Base-by-base conservation (phyloP, 1,284 basidiomycete species). In the Tremellales sp. region DNA sequence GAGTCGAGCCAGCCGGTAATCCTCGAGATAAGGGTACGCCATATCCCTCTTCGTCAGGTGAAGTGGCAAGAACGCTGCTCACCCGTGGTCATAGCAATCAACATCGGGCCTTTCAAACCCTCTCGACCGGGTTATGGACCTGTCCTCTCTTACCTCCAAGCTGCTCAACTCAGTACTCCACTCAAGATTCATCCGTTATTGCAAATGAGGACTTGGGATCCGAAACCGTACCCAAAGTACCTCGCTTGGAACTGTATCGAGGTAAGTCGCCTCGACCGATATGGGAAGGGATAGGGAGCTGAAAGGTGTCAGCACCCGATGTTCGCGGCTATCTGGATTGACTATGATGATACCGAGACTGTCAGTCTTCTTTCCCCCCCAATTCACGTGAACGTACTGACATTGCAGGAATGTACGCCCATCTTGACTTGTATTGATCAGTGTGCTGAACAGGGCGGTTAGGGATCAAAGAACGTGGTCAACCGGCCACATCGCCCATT, bases 401-500 rank as follows among this genome's bases (percentile, higher is more conserved):
- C 7, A 22, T 11, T 15, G 19, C 49, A 62, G 61, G 62, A 64
- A 60, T 64, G 62, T 61, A 36, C 49, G 61, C 52, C 21, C 15
- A 41, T 4, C 24, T n/a, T 10, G 15, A 25, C 51, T 50, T 3
- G n/a, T 43, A 24, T n/a, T 17, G 17, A 24, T 8, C 3, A 10
- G 15, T 47, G 26, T 19, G 36, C 11, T n/a, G 45, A 43, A 10
- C 5, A 27, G 13, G 22, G 5, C 39, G 22, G 23, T 4, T 40
- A 67, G 68, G 68, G 68, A 68, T 68, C 60, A 72, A 72, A 59
- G 70, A 72, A 50, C 47, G 70, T 26, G 68, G 68, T 17, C 70
- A 72, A 45, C 70, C 70, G 7, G 70, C 70, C 21, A 72, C 70
- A n/a, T 65, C 65, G 0, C 70, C 70, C 7, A 72, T 72, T 19